Evolutionary conservation across 2,329 filamentous ascomycete species (phyloP), one percentile per base, ranked within the genome.

Genomic region (Hypoxylon sp.): DNA sequence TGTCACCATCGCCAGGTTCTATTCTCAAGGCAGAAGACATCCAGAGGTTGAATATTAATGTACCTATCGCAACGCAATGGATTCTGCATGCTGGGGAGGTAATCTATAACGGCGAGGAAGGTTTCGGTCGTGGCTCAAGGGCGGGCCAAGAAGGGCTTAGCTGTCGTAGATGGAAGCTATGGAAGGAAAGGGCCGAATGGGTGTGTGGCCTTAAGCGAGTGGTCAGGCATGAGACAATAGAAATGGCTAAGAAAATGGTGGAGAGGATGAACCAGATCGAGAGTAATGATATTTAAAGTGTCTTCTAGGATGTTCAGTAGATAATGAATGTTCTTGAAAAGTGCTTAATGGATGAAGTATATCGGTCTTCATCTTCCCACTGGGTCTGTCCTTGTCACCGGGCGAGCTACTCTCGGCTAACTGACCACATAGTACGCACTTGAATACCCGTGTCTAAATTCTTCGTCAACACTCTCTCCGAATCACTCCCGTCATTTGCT

Each of bases 111-210:
- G 56, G 60, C 28, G 60, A 63, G 34, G 59, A 53, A 11, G 30
- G 21, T 13, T 63, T 63, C 17, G 56, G 32, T 14, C 49, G 55
- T n/a, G 34, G 57, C 14, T 36, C 56, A 41, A 64, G 60, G 64
- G 46, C 41, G 14, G 64, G 64, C 14, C 23, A 56, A 11, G 49
- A 55, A 5, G 64, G 64, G 10, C 60, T 67, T 17, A 64, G 64
- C 43, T 64, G 53, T 45, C 38, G 51, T 13, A 48, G 60, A 43
- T 67, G 64, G 64, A 67, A 67, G 55, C 38, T 67, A 21, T 60
- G 64, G 60, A 63, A 67, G 17, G 53, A 67, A 17, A 63, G 60
- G 38, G 64, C 64, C 13, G 56, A 59, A 59, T 67, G 60, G 60
- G 60, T 67, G 14, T 36, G 32, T 48, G 7, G 51, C 43, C 51